Base-by-base conservation (phyloP, 1,139 yeast genomes). In the Hansenula lynferdii region DNA sequence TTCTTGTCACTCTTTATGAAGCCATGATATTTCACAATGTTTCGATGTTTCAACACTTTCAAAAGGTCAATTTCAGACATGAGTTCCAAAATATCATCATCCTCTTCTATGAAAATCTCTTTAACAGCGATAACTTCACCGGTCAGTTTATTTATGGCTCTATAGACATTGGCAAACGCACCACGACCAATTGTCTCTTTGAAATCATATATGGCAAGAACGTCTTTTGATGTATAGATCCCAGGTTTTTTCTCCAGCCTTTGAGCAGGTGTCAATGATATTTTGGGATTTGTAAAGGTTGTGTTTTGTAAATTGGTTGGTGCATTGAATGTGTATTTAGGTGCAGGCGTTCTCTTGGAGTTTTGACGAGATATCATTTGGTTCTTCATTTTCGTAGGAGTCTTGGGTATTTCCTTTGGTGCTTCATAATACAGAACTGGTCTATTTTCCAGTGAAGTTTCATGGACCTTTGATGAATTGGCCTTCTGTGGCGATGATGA, bases 11-110 rank as follows among this genome's bases (percentile, higher is more conserved):
- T 82, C 53, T 85, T 80, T 40, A 86, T 84, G 57, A 85, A 89
- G 3, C 97, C 96, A 49, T 82, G 92, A 53, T 90, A 86, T 51
- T 85, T 85, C 39, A 92, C 96, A 41, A 92, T 89, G 53, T 92
- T 86, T 6, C 79, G 77, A 57, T 92, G 96, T 49, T 80, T 80
- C 38, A 92, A 70, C 39, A 84, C 80, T 56, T 86, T 87, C 64
- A 92, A 72, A 24, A 90, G 70, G 46, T 86, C 89, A 30, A 89
- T 82, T 58, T 92, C 97, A n/a, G 87, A 82, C 77, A 89, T 81
- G 38, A 74, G 69, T 44, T 75, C 78, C 37, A 70, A 55, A 17
- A 77, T 59, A 44, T 77, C 77, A 59, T 75, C 65, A 64, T 70
- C 69, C 66, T 61, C 69, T 57, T 46, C 82, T 33, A 86, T 67